phyloP scores from a whole-genome alignment of 352 stramenopile species.

The Elongisporangium prolatum region DNA sequence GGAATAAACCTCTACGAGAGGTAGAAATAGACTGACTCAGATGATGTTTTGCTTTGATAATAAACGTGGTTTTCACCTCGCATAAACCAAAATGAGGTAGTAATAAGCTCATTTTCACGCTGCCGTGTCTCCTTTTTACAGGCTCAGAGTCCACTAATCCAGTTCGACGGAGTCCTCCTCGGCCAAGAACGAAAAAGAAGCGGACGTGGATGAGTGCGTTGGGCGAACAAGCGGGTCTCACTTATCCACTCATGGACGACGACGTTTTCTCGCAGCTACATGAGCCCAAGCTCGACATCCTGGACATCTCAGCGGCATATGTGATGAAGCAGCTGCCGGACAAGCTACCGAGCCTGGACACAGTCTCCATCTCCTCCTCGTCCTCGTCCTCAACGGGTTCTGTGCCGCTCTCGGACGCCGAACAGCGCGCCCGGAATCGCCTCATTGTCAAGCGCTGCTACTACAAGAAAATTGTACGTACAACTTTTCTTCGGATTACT shows the following conservation, averaged over 20 bases:
- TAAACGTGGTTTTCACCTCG: neutral
- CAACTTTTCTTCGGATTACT: neutral
- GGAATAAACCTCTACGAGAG: neutral
- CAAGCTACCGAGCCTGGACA: neutral
- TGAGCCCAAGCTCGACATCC: neutral
- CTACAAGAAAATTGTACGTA: conserved; percentile 68
- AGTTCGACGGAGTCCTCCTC: neutral
- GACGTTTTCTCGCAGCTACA: neutral
- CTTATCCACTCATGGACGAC: neutral
- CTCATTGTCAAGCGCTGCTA: conserved; percentile 68
- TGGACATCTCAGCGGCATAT: neutral
- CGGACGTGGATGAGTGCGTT: neutral
- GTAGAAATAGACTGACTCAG: neutral
- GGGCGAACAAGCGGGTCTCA: neutral
- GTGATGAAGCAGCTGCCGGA: neutral
- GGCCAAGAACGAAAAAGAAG: neutral
- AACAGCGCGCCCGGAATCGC: conserved; percentile 49
- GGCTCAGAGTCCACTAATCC: neutral
- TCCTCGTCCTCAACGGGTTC: neutral
- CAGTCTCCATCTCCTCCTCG: neutral
- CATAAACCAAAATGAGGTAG: neutral
- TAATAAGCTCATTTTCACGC: neutral
- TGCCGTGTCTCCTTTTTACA: neutral
- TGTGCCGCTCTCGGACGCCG: conserved; percentile 15
- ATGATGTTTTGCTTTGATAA: neutral